A percentile compares a stretch with the other conserved stretches of the same genome.
Conservation (phyloP, 768 basidiomycete species). For the Inosperma sp. region DNA sequence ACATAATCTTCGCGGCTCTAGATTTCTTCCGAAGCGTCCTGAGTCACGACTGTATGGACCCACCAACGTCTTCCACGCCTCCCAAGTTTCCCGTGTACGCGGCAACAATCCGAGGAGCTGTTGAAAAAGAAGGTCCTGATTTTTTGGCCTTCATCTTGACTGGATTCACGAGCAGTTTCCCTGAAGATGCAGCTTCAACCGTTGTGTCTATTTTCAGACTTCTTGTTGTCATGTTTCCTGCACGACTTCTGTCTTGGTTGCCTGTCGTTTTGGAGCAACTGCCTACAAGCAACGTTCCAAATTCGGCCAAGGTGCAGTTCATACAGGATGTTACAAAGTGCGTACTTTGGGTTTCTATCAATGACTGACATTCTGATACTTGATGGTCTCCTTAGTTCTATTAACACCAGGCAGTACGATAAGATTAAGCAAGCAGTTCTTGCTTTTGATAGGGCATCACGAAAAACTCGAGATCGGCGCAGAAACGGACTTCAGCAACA, state of each 20-base stretch:
- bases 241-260: slow-evolving; percentile 68
- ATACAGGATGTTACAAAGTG: slow-evolving; percentile 71
- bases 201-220: slow-evolving; percentile 78
- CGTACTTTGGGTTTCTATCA: slow-evolving; percentile 24
- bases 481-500: slow-evolving; percentile 30
- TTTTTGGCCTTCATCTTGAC: slow-evolving; percentile 64
- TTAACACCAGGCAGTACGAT: slow-evolving; percentile 63
- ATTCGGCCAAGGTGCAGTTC: slow-evolving; percentile 66
- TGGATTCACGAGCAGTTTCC: slow-evolving; percentile 84
- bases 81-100: slow-evolving; percentile 63
- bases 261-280: slow-evolving; percentile 67
- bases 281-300: slow-evolving; percentile 54
- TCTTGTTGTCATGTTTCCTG: slow-evolving; percentile 61
- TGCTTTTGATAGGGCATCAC: slow-evolving; percentile 63
- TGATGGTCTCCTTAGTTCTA: slow-evolving; percentile 42
- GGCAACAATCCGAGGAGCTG: slow-evolving; percentile 50
- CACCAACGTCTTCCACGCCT: slow-evolving; percentile 38
- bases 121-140: slow-evolving; percentile 69
- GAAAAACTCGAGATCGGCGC: slow-evolving; percentile 64
- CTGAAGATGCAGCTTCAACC: slow-evolving; percentile 70
- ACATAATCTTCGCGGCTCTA: slow-evolving; percentile 76
- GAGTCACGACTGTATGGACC: slow-evolving; percentile 63
- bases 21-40: slow-evolving; percentile 76
- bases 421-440: slow-evolving; percentile 80
- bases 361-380: slow-evolving; percentile 11